Conservation (phyloP, 1,284 basidiomycete genomes). For the Leccinum ponderosum region DNA sequence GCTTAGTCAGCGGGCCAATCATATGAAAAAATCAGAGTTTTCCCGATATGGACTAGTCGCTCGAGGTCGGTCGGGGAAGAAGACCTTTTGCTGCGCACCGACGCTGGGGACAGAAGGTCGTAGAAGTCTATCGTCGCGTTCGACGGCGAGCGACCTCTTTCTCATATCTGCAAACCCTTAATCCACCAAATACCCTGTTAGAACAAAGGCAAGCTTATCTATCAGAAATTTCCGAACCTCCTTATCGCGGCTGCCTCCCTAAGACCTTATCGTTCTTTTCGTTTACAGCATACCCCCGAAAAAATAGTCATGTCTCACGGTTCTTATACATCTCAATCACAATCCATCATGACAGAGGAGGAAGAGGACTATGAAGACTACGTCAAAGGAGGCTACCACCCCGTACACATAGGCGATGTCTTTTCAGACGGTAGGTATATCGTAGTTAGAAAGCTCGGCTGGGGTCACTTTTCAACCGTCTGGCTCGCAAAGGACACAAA, state of each 20-base stretch:
- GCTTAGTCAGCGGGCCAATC: conserved; percentile 33
- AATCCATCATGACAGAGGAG: conserved; percentile 71
- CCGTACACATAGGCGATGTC: conserved; percentile 92
- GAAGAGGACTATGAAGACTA: conserved; percentile 88
- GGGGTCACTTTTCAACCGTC: conserved; percentile 97
- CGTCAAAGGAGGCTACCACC: conserved; percentile 92
- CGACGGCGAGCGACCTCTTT: background rate
- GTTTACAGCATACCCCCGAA: conserved; percentile 38
- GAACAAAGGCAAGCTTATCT: conserved; percentile 32
- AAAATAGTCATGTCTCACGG: conserved; percentile 40
- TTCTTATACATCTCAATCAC: conserved; percentile 56
- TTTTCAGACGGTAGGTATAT: conserved; percentile 89
- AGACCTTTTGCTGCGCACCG: conserved; percentile 11
- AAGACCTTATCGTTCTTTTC: conserved; percentile 30
- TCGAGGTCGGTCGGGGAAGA: background rate
- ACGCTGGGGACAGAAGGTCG: conserved; percentile 1
- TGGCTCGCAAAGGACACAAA: conserved; percentile 89
- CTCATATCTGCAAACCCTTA: conserved; percentile 1
- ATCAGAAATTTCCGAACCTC: conserved; percentile 24
- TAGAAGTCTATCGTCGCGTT: background rate
- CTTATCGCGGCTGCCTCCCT: conserved; percentile 31
- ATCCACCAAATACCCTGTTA: conserved; percentile 27
- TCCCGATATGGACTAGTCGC: conserved; percentile 18
- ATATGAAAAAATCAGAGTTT: conserved; percentile 23
- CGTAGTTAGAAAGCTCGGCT: conserved; percentile 95